phyloP scores from a whole-genome alignment of 805 yeast genomes.

The Cyberlindnera xylosilytica region DNA sequence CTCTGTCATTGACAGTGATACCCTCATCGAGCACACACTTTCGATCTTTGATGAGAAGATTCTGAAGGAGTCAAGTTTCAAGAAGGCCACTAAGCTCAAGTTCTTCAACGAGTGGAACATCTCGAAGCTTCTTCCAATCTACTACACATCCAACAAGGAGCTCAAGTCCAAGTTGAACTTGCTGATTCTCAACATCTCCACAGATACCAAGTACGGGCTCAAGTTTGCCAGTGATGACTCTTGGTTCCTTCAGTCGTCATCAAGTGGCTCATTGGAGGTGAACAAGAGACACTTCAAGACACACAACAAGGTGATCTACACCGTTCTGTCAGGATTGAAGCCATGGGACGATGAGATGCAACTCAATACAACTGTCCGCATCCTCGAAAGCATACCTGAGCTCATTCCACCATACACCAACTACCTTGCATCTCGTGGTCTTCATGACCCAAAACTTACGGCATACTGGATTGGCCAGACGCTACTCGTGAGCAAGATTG shows the following conservation, averaged over 20 bases:
- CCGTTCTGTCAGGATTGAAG: conserved; percentile 60
- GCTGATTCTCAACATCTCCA: conserved; percentile 47
- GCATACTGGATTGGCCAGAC: conserved; percentile 83
- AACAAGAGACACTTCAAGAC: conserved; percentile 54
- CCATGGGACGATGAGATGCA: conserved; percentile 80
- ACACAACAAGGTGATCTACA: conserved; percentile 65
- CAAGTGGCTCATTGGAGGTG: conserved; percentile 34
- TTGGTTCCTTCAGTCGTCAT: conserved; percentile 41
- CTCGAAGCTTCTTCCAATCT: conserved; percentile 53
- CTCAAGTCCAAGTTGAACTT: conserved; percentile 39
- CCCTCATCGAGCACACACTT: conserved; percentile 39
- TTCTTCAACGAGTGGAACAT: conserved; percentile 77
- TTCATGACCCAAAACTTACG: conserved; percentile 74
- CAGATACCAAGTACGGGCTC: conserved; percentile 48
- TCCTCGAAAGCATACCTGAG: conserved; percentile 60
- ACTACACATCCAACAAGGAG: conserved; percentile 34
- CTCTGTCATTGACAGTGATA: conserved; percentile 48
- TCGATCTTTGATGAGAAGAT: conserved; percentile 48
- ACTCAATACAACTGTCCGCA: conserved; percentile 46
- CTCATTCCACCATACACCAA: conserved; percentile 68
- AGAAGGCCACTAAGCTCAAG: conserved; percentile 66
- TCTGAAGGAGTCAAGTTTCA: conserved; percentile 56
- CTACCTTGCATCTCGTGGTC: conserved; percentile 58
- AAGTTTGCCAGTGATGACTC: conserved; percentile 43
- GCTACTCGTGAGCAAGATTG: conserved; percentile 53